A percentile compares a stretch with the other conserved stretches of the same genome.
Conservation (phyloP, 495 filamentous ascomycete genomes). For the Astrothelium subdiscretum region DNA sequence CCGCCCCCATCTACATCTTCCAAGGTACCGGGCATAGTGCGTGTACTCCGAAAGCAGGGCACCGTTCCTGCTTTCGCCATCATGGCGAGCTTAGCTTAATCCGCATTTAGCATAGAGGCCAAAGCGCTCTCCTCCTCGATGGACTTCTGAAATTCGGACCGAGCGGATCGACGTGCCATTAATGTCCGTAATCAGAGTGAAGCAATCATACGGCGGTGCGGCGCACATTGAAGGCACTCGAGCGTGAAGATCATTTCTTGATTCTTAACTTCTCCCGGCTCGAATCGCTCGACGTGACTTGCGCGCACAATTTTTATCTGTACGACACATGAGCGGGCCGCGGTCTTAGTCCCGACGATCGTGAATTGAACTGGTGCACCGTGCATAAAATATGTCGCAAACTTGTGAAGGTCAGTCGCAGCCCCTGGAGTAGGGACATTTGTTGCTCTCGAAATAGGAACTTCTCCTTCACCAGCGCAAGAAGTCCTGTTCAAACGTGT, state of each 20-base stretch:
- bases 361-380: background rate
- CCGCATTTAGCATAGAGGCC: background rate
- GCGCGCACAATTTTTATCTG: background rate
- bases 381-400: background rate
- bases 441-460: background rate
- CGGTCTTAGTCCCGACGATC: background rate
- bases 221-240: background rate
- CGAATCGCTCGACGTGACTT: background rate
- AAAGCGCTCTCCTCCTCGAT: background rate
- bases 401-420: background rate
- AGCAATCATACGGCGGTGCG: background rate
- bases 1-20: background rate
- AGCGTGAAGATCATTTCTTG: background rate
- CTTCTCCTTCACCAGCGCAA: background rate
- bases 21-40: background rate
- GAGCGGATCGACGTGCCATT: background rate
- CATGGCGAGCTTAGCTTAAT: background rate
- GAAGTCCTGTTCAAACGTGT: background rate
- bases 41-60: background rate
- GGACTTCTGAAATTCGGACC: background rate
- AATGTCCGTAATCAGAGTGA: background rate
- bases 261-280: background rate
- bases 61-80: slow-evolving; percentile 1
- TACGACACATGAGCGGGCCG: background rate
- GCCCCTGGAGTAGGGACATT: background rate